Base-by-base conservation (phyloP, 2,329 filamentous ascomycete species). In the Exophiala bonariae region DNA sequence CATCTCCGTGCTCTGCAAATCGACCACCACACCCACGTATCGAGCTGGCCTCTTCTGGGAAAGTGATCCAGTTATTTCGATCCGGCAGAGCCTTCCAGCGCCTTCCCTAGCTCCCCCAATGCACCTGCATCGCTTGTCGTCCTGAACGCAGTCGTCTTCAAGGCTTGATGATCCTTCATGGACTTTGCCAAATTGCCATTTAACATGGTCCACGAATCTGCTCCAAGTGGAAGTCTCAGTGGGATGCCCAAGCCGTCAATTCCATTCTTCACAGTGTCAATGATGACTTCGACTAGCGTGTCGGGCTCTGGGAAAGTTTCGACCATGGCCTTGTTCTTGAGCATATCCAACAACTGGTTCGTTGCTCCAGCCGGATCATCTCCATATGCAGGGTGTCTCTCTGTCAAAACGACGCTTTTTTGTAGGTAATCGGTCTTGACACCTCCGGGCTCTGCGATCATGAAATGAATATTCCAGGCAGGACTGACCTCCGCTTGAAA, bases 401-500 rank as follows among this genome's bases (percentile, higher is more conserved):
- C 23, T 7, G 32, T n/a, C 6, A n/a, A 5, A 14, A 18, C 14
- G 13, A n/a, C 32, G 32, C 6, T 7, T 14, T n/a, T 14, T n/a
- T 34, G 6, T 7, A 18, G 13, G 17, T 14, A 34, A 8, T n/a
- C 13, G 17, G 32, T 34, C 17, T 34, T n/a, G 63, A 82, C 81
- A 8, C 80, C 81, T 41, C 82, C 82, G 0, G 82, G 82, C 0
- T 81, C 82, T 18, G 85, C 73, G 33, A 77, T 79, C 59, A 85
- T 85, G 62, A 85, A 80, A 0, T 80, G 83, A 62, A 84, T 82
- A 39, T 79, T 78, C 69, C 71, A 74, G 57, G 80, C 75, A 68
- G 83, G 77, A 41, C 83, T 80, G 54, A 79, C 81, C 70, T 86
- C 82, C 61, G 75, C 82, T 2, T 85, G 82, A 67, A 89, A 85